Base-by-base conservation (phyloP, 1,284 basidiomycete genomes). In the Puccinia triticina region DNA sequence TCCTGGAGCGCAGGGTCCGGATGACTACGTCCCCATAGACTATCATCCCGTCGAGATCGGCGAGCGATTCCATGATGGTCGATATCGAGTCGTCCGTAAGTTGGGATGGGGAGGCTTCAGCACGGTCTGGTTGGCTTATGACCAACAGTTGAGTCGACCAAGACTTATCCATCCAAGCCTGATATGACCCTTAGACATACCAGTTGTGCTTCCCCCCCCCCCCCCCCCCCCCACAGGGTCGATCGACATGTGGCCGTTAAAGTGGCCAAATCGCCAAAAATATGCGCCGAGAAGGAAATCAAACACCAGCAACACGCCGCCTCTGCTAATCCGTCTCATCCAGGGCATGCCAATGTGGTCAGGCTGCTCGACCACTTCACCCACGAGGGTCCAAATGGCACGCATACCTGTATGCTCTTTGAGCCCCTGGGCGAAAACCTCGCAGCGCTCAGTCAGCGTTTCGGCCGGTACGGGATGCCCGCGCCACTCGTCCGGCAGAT, bases 391-490 rank as follows among this genome's bases (percentile, higher is more conserved):
- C 96, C 96, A 23, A 98, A 99, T 87, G 96, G 96, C 72, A 93
- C 91, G n/a, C 96, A 99, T 88, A 94, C 99, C 84, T 99, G 97
- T 90, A 98, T 99, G 96, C 96, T 99, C 23, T 98, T 98, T 86
- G 96, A 99, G 88, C 96, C 99, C 50, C 91, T 99, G 14, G 96
- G 97, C 82, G 96, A 99, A 89, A 98, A 98, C 87, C 89, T 99
- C n/a, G 91, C 98, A 0, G 96, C 96, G 2, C 91, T 99, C 85
- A 98, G 98, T 90, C 98, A 97, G 88, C 91, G 96, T 29, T 92
- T 94, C 87, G 94, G 98, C 88, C 93, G 94, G 4, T 43, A 50
- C 85, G 96, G 96, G 84, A 95, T 99, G 0, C 96, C 97, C 2
- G 93, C 95, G 89, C 92, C 90, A 83, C 90, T 99, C 85, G 95